phyloP scores from a whole-genome alignment of 2,329 filamentous ascomycete species.

The Fusarium dlaminii region DNA sequence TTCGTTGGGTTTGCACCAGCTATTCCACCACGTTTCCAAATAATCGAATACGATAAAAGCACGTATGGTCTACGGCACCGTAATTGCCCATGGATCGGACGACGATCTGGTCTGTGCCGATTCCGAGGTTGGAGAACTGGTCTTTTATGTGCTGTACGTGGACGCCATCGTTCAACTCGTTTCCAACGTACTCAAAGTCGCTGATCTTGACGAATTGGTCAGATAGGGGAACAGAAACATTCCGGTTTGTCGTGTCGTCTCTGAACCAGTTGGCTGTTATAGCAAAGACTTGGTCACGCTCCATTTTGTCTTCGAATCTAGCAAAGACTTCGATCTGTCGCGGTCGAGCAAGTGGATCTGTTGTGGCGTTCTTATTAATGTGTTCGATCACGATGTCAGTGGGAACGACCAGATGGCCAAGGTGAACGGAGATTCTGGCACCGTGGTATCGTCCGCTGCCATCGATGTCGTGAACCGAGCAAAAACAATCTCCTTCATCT shows the following conservation, averaged over 20 bases:
- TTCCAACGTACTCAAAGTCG: slow-evolving; percentile 63
- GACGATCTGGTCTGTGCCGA: slow-evolving; percentile 61
- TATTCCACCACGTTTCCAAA: slow-evolving; percentile 52
- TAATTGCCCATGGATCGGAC: slow-evolving; percentile 68
- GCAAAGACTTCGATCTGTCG: slow-evolving; percentile 76
- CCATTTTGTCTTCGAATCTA: slow-evolving; percentile 58
- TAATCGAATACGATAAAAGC: slow-evolving; percentile 71
- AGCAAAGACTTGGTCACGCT: slow-evolving; percentile 57
- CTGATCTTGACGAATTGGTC: slow-evolving; percentile 66
- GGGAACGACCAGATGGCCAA: slow-evolving; percentile 68
- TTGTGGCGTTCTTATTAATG: slow-evolving; percentile 68
- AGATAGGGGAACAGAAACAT: slow-evolving; percentile 44
- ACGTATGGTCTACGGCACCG: slow-evolving; percentile 67
- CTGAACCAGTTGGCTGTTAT: slow-evolving; percentile 49
- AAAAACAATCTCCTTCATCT: slow-evolving; percentile 90
- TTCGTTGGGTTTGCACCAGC: background rate
- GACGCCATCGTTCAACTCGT: slow-evolving; percentile 53
- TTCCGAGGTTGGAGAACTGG: slow-evolving; percentile 58
- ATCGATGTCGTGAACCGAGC: slow-evolving; percentile 62
- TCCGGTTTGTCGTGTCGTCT: slow-evolving; percentile 38
- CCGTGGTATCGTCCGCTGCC: slow-evolving; percentile 58
- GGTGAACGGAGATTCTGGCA: slow-evolving; percentile 72
- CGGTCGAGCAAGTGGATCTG: slow-evolving; percentile 70
- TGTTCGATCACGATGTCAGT: slow-evolving; percentile 79
- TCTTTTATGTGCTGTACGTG: slow-evolving; percentile 64